Evolutionary conservation across 495 filamentous ascomycete genomes (phyloP).

Genomic region (Hyaloscypha bicolor): DNA sequence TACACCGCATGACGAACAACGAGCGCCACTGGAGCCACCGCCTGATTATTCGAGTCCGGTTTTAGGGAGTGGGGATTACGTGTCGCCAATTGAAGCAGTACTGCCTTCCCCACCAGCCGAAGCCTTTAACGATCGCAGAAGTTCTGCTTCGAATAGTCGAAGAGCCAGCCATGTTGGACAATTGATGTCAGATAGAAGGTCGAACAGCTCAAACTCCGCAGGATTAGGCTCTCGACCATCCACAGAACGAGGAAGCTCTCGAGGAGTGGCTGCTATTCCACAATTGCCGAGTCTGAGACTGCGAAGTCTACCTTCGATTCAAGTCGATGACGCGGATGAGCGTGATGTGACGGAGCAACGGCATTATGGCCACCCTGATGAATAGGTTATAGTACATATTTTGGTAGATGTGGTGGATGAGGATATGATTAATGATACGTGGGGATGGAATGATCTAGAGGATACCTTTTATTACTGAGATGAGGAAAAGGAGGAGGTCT

Average conservation of each 20-base stretch:
- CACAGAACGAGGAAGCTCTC: slow-evolving; percentile 27
- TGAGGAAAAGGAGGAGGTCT: not conserved
- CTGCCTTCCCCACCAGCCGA: slow-evolving; percentile 27
- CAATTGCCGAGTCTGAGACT: slow-evolving; percentile 48
- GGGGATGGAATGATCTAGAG: not conserved
- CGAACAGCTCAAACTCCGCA: slow-evolving; percentile 13
- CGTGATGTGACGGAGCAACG: not conserved
- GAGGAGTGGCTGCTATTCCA: slow-evolving; percentile 41
- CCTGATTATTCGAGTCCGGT: slow-evolving; percentile 49
- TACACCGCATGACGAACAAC: slow-evolving; percentile 28
- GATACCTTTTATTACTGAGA: not conserved
- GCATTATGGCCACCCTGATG: not conserved
- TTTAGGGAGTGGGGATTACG: slow-evolving; percentile 30
- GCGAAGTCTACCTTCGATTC: slow-evolving; percentile 48
- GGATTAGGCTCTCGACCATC: not conserved
- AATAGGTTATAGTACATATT: slow-evolving; percentile 2
- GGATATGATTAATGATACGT: slow-evolving; percentile 16
- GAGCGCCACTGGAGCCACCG: slow-evolving; percentile 44
- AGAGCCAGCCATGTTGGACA: slow-evolving; percentile 25
- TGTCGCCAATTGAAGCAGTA: slow-evolving; percentile 12
- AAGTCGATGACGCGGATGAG: slow-evolving; percentile 47
- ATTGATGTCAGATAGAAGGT: slow-evolving; percentile 18
- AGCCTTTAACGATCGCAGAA: slow-evolving; percentile 9
- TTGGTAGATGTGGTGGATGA: slow-evolving; percentile 4
- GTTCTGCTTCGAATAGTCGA: slow-evolving; percentile 4